Conservation (phyloP, 441 rosid species). For the Gossypium trilobum region DNA sequence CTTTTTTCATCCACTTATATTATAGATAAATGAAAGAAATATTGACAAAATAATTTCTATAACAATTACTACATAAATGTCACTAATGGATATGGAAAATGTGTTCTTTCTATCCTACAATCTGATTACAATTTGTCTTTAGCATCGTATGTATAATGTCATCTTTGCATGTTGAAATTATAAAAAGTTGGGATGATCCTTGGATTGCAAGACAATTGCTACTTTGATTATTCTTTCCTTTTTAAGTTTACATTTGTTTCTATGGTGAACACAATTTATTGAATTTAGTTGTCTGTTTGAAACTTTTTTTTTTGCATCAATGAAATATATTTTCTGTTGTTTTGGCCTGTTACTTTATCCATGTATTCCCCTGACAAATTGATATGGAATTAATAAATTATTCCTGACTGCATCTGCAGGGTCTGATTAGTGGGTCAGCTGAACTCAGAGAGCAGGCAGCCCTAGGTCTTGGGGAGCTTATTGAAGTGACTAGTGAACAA, state of each 20-base stretch:
- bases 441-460: conserved; percentile 98
- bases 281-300: background rate
- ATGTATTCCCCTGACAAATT: background rate
- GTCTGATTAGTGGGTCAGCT: conserved; percentile 84
- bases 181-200: background rate
- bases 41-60: background rate
- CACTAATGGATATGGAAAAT: background rate
- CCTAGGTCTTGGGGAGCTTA: conserved; percentile 95
- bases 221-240: background rate
- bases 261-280: background rate
- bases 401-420: conserved; percentile 36
- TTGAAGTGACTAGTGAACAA: conserved; percentile 93
- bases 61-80: background rate
- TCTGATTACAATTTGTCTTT: background rate
- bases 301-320: background rate
- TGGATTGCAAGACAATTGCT: background rate
- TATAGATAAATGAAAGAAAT: background rate
- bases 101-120: background rate
- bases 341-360: background rate
- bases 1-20: background rate
- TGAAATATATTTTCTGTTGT: background rate
- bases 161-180: background rate
- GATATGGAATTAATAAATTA: conserved; percentile 5
- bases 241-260: background rate
- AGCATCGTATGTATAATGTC: background rate